Conservation (phyloP, 345 rosid genomes). For the Moringa oleifera region DNA sequence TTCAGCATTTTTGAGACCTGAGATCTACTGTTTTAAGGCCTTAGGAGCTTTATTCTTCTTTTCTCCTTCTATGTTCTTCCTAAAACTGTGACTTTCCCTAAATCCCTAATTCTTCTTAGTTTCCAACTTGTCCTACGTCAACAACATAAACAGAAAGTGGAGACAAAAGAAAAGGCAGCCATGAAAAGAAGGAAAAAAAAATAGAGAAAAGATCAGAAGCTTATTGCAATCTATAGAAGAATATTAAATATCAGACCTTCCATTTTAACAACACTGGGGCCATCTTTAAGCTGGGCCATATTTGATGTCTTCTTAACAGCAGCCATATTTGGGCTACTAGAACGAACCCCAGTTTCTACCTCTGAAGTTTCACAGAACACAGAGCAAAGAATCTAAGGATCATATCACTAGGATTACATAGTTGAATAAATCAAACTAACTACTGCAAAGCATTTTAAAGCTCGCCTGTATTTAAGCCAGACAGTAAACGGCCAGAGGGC, state of each 20-base stretch:
- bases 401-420: conserved; percentile 2
- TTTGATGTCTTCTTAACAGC: conserved; percentile 35
- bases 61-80: too few relatives aligned
- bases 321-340: conserved; percentile 31
- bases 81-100: too few relatives aligned
- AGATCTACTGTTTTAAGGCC: too few relatives aligned
- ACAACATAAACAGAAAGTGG: too few relatives aligned
- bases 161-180: background rate
- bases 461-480: conserved; percentile 39
- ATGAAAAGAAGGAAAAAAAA: too few relatives aligned
- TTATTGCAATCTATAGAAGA: background rate
- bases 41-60: too few relatives aligned
- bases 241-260: conserved; percentile 27
- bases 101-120: too few relatives aligned
- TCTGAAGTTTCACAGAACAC: conserved; percentile 24
- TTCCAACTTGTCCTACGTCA: too few relatives aligned
- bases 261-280: conserved; percentile 26
- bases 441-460: conserved; percentile 1
- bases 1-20: too few relatives aligned
- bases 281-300: conserved; percentile 38
- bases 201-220: too few relatives aligned
- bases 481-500: conserved; percentile 37
- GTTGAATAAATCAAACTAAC: conserved; percentile 1
- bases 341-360: conserved; percentile 32
- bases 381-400: conserved; percentile 9